Percentiles rank a stretch among this genome's conserved stretches.
Evolutionary conservation across 148 eudicot species (phyloP).

Genomic region (Silene conica): DNA sequence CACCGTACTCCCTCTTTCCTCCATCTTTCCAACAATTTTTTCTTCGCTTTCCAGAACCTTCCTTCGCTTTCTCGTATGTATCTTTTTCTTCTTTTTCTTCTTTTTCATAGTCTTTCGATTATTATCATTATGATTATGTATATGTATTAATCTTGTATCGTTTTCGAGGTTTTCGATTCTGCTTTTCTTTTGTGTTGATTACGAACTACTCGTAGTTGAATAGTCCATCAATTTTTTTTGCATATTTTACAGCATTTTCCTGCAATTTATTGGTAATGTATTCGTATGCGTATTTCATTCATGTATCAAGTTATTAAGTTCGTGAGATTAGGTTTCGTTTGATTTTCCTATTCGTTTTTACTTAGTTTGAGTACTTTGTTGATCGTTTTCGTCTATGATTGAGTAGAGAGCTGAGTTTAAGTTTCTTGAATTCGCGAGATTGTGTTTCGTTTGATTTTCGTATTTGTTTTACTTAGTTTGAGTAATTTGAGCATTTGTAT

Average conservation of each 20-base stretch:
- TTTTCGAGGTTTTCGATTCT: background rate
- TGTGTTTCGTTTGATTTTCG: too few relatives aligned
- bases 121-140: background rate
- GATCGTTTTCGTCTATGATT: background rate
- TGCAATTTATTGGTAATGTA: too few relatives aligned
- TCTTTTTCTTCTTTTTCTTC: background rate
- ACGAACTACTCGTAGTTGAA: background rate
- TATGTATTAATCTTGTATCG: background rate
- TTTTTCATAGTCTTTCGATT: background rate
- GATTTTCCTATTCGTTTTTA: too few relatives aligned
- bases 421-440: too few relatives aligned
- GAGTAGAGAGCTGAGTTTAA: too few relatives aligned
- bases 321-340: too few relatives aligned
- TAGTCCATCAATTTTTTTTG: background rate
- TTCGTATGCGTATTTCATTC: too few relatives aligned
- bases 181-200: background rate
- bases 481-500: background rate
- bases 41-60: slow-evolving; percentile 7
- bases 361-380: background rate
- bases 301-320: too few relatives aligned
- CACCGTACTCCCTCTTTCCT: background rate
- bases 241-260: too few relatives aligned
- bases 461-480: too few relatives aligned
- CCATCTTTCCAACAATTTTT: too few relatives aligned
- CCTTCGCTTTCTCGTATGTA: background rate